Evolutionary conservation across 176 grass and related monocot genomes (phyloP).

Genomic region (Lolium perenne): DNA sequence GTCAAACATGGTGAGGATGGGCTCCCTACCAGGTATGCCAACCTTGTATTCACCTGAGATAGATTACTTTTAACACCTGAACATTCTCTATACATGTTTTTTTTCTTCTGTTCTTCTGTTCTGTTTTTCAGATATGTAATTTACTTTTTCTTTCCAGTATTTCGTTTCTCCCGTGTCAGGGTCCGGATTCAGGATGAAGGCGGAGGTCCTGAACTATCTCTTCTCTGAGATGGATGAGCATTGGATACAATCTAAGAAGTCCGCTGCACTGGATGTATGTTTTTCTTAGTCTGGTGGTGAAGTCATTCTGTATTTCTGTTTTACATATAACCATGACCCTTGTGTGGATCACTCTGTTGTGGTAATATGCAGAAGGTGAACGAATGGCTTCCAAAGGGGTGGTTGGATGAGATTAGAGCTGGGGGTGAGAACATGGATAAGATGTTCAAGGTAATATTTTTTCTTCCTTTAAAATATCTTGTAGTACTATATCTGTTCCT

Average conservation of each 20-base stretch:
- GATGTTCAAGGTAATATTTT: conserved; percentile 54
- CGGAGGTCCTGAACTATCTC: conserved; percentile 43
- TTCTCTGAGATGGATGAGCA: conserved; percentile 29
- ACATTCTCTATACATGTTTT: background rate
- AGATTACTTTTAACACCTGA: background rate
- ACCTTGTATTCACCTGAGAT: background rate
- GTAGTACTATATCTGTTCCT: background rate
- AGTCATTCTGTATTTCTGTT: background rate
- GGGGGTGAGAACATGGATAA: conserved; percentile 44
- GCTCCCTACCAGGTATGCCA: conserved; percentile 42
- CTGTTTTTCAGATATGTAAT: background rate
- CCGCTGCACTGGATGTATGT: conserved; percentile 8
- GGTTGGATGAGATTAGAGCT: conserved; percentile 55
- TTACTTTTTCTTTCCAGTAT: conserved; percentile 30
- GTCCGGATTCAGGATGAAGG: conserved; percentile 31
- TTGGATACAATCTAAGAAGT: conserved; percentile 4
- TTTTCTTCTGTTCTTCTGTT: background rate
- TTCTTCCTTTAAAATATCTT: background rate
- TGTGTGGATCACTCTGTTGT: background rate
- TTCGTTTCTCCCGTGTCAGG: conserved; percentile 47
- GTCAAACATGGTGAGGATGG: conserved; percentile 11
- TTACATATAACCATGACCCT: background rate
- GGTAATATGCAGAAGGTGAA: background rate
- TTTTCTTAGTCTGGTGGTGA: background rate
- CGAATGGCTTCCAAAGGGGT: conserved; percentile 35